Base-by-base conservation (phyloP, 257 asterid species). In the Striga asiatica region DNA sequence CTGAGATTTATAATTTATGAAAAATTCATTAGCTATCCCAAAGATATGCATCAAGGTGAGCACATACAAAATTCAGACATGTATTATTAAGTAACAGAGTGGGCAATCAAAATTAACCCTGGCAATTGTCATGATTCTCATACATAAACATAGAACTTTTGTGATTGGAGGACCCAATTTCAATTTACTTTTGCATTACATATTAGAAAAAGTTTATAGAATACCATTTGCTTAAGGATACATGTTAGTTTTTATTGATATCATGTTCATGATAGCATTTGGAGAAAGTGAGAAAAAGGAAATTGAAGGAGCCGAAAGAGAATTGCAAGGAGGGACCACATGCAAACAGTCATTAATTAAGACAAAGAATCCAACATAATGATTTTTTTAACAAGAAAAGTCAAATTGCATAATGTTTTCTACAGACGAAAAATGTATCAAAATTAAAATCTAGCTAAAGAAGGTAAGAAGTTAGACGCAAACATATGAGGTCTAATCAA, bases 161-260 rank as follows among this genome's bases (percentile, higher is more conserved):
- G 61, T 59, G 12, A 53, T 16, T 50, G 41, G 16, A 65, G 70
- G 87, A 42, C 74, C 84, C 78, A 52, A 38, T 31, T 56, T 58
- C 28, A 59, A 60, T 71, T 39, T 42, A 66, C 65, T 66, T 56
- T 50, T 60, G n/a, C n/a, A n/a, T 12, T 21, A 42, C 21, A 58
- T 32, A 74, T 72, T 75, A 57, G 74, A 58, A 64, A 59, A 68
- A 73, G 72, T 48, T 48, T 27, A 60, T 59, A 5, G 57, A 57
- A 56, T 16, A 56, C 2, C 61, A 61, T 45, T 61, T 41, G 67
- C 66, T 49, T 50, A 29, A 29, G 41, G 14, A 39, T 12, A 39
- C 18, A 28, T 10, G 1, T 62, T 50, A 73, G 65, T 62, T 50
- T 60, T 68, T 65, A 65, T 78, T 60, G 65, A 69, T 74, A 70